Base-by-base conservation (phyloP, 345 rosid species). In the thale cress (Arabidopsis thaliana) region DNA sequence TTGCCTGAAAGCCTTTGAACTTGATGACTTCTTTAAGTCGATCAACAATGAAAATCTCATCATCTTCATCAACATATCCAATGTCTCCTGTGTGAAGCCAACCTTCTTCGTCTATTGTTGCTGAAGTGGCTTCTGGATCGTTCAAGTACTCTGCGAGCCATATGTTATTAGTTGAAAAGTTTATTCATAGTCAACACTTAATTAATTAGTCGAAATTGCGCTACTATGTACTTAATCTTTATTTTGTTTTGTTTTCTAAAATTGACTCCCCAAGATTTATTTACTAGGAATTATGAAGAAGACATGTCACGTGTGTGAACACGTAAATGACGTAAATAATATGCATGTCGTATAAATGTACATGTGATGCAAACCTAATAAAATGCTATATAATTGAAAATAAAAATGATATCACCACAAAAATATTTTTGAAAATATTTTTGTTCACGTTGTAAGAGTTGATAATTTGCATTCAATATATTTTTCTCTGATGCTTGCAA, bases 61-160 rank as follows among this genome's bases (percentile, higher is more conserved):
- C 86, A 13, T 89, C 96, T 10, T 93, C 88, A 53, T 93, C 98
- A 0, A 91, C 92, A 63, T 81, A 93, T 22, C 98, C 98, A 24
- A 93, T 89, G 64, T 91, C 98, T 0, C 98, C 98, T 0, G 98
- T 93, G 81, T 88, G 97, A 32, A 93, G 89, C 98, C 98, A 93
- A 8, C 98, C 97, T 36, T 93, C 89, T 3, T 72, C 45, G 13
- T 93, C 98, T 65, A 93, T 86, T 71, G 96, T 91, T 37, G 73
- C 74, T 4, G 87, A 73, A 1, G 98, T 93, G 11, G 98, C 87
- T 69, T 81, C 87, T 1, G 78, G 55, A 48, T 93, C 92, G 61
- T 91, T 89, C 75, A 91, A 77, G 59, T 93, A 93, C 28, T 90
- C 97, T 91, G 63, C 8, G 60, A 52, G 6, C 67, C 81, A 52